Percentiles rank a stretch among this genome's conserved stretches.
phyloP scores from a whole-genome alignment of 345 rosid genomes.

The Eucalyptus rudis region DNA sequence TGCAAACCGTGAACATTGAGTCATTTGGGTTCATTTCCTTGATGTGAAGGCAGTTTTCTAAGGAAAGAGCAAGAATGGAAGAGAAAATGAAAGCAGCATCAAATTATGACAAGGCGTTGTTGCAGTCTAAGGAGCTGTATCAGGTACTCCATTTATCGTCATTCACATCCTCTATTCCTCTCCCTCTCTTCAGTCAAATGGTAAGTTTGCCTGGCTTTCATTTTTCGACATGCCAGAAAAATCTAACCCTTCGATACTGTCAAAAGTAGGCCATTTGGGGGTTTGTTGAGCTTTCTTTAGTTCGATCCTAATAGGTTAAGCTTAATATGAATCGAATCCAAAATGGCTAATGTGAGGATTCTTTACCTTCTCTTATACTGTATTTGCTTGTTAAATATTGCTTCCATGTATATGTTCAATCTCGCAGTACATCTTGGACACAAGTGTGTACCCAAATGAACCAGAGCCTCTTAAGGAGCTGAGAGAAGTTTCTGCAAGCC shows the following conservation, averaged over 20 bases:
- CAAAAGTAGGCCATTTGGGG: neutral
- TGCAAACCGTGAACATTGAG: neutral
- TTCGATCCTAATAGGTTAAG: neutral
- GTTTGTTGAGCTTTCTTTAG: neutral
- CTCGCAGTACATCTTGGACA: slow-evolving; percentile 51
- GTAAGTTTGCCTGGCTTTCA: neutral
- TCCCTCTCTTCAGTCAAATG: neutral
- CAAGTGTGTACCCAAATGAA: slow-evolving; percentile 66
- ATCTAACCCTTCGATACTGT: neutral
- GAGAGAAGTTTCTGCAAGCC: slow-evolving; percentile 34
- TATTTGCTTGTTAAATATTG: neutral
- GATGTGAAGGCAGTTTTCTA: neutral
- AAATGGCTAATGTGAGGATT: neutral
- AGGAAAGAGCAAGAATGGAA: neutral
- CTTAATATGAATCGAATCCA: neutral
- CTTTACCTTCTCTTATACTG: neutral
- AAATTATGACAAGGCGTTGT: neutral
- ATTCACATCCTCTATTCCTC: neutral
- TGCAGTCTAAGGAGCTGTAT: slow-evolving; percentile 41
- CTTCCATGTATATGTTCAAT: neutral
- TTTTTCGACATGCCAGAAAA: neutral
- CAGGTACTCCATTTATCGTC: slow-evolving; percentile 6
- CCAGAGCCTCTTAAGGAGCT: slow-evolving; percentile 54
- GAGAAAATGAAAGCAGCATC: slow-evolving; percentile 22
- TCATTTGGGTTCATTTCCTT: neutral